phyloP scores from a whole-genome alignment of 192 early-diverging fungal genomes.

The Lobosporangium transversale region DNA sequence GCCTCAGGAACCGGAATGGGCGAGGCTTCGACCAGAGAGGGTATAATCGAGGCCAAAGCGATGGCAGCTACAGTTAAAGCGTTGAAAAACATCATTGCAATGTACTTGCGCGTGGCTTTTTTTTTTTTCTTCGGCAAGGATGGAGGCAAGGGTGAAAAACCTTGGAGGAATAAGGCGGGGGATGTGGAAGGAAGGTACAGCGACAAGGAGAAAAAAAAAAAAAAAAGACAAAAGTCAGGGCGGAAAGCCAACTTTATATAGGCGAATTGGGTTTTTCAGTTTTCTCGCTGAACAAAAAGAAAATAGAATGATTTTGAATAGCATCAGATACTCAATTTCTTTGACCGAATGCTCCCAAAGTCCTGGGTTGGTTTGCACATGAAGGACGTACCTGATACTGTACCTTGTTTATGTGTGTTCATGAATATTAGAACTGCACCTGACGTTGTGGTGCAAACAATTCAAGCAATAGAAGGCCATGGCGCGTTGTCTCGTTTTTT shows the following conservation, averaged over 20 bases:
- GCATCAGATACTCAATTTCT: neutral
- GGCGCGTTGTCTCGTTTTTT: no score
- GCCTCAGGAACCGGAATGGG: slow-evolving; percentile 17
- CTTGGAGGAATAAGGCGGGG: neutral
- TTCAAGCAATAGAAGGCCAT: no score
- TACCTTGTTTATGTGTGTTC: neutral
- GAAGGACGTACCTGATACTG: neutral
- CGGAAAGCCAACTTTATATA: slow-evolving; percentile 1
- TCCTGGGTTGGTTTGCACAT: no score
- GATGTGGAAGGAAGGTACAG: slow-evolving; percentile 6
- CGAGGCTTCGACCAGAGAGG: slow-evolving; percentile 30
- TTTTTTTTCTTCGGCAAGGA: neutral
- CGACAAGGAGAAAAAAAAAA: slow-evolving; percentile 24
- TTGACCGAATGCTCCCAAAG: neutral
- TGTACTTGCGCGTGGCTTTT: no score
- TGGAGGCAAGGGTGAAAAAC: neutral
- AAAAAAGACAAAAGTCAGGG: neutral
- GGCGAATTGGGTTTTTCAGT: neutral
- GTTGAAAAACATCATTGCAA: slow-evolving; percentile 33
- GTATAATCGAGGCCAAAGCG: slow-evolving; percentile 19
- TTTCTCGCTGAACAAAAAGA: neutral
- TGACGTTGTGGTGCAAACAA: no score
- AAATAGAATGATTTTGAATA: neutral
- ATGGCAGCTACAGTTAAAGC: slow-evolving; percentile 22
- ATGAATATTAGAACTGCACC: neutral